Evolutionary conservation across 495 filamentous ascomycete genomes (phyloP).

Genomic region (Aspergillus nidulans): DNA sequence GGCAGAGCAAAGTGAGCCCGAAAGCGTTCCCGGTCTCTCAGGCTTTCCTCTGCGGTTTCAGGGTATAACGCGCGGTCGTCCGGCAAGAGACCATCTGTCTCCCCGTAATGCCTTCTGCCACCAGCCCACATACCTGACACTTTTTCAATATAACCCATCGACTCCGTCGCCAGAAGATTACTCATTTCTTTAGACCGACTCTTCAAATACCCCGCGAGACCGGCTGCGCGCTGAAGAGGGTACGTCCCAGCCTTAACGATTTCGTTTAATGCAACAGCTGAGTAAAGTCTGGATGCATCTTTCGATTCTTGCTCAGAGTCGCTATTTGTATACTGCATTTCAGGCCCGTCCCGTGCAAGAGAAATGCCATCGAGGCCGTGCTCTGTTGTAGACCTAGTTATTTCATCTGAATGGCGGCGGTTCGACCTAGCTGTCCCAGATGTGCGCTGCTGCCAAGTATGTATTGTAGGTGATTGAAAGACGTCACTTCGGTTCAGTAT

Average conservation of each 20-base stretch:
- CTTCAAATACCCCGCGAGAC: slow-evolving; percentile 78
- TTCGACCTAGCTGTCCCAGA: slow-evolving; percentile 22
- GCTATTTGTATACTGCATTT: slow-evolving; percentile 12
- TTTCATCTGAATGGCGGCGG: slow-evolving; percentile 41
- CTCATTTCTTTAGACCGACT: slow-evolving; percentile 76
- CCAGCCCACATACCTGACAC: slow-evolving; percentile 98
- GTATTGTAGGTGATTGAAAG: slow-evolving; percentile 80
- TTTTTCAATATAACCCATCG: slow-evolving; percentile 96
- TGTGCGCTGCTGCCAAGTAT: slow-evolving; percentile 31
- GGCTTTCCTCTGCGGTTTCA: slow-evolving; percentile 57
- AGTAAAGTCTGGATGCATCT: slow-evolving; percentile 24
- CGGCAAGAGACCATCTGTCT: slow-evolving; percentile 62
- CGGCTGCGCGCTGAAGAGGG: slow-evolving; percentile 80
- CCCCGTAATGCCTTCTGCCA: slow-evolving; percentile 81
- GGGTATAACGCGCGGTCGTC: slow-evolving; percentile 60
- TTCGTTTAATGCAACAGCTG: slow-evolving; percentile 62
- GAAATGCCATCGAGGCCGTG: slow-evolving; percentile 13
- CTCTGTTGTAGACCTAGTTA: slow-evolving; percentile 29
- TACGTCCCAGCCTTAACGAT: slow-evolving; percentile 70
- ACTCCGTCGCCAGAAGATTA: slow-evolving; percentile 79
- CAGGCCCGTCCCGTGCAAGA: slow-evolving; percentile 10
- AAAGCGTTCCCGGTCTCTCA: slow-evolving; percentile 71
- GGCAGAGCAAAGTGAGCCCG: slow-evolving; percentile 86
- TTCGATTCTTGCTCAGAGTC: slow-evolving; percentile 22
- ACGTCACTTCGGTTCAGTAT: slow-evolving; percentile 83